Evolutionary conservation across 106 monocot species (phyloP), one percentile per base, ranked within the genome.

Genomic region (Dendrobium nobile): DNA sequence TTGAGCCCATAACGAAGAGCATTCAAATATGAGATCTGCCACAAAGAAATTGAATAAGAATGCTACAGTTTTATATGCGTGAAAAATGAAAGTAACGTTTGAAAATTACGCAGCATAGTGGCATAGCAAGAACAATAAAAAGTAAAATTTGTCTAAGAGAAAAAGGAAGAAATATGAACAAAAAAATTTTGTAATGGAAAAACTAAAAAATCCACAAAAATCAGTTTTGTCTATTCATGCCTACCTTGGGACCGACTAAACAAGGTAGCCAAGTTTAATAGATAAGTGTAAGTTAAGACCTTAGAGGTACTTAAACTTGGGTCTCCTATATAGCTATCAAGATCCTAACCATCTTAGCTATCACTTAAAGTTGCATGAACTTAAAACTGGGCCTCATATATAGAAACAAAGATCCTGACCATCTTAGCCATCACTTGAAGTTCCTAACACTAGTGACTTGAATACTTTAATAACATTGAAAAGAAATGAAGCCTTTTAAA

Each of bases 1-100:
- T 99, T 99, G 44, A 99, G 91, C 65, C 95, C 98, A 85, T 99
- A 95, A 9, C 91, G 92, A 82, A 99, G 92, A 84, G 98, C 98
- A 86, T 91, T 99, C 79, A 99, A 82, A 87, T 95, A 93, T 42
- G 98, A 84, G 67, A 99, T 95, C 98, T 98, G 67, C 70, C 73
- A 86, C 20, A 89, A 5, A 83, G 7, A 81, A 87, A 77, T 17
- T 78, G 9, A 79, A 82, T 82, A 75, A 82, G 55, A 59, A 27
- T 26, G 48, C 15, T 70, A 9, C 68, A 61, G 61, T 70, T 70
- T 33, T 70, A 70, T 37, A 70, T 16, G 33, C 27, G 67, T 28
- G 9, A 11, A 67, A 58, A 65, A 33, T 15, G 10, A 70, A 33
- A 70, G 33, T 70, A 37, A 70, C 70, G 4, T 24, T 65, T 28